phyloP scores from a whole-genome alignment of 768 basidiomycete species.

The Amanita thiersii region DNA sequence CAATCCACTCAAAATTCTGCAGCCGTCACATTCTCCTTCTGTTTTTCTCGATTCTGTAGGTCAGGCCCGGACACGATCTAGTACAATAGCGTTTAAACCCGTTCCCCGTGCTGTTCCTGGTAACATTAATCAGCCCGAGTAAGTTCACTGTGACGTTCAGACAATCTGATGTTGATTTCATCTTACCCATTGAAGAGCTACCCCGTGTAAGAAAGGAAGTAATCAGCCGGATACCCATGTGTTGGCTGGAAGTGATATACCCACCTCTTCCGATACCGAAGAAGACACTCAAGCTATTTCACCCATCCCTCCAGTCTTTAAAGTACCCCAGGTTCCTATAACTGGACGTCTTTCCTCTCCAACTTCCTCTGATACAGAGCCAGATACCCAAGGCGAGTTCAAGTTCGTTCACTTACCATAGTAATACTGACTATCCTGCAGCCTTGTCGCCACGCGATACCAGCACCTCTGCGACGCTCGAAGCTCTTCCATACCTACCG shows the following conservation, averaged over 20 bases:
- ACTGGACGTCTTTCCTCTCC: not conserved
- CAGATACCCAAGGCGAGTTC: constrained; percentile 12
- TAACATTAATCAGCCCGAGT: constrained; percentile 15
- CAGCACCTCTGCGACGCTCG: constrained; percentile 3
- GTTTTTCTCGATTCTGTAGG: constrained; percentile 11
- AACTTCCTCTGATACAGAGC: constrained; percentile 16
- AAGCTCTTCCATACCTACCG: constrained; percentile 1
- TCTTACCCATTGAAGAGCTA: too few relatives aligned
- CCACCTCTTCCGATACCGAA: constrained; percentile 28
- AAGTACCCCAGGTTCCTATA: constrained; percentile 11
- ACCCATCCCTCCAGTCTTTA: constrained; percentile 13
- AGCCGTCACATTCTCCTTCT: constrained; percentile 17
- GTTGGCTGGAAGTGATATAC: constrained; percentile 11
- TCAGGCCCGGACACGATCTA: not conserved
- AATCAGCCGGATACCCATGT: too few relatives aligned
- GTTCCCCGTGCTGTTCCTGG: constrained; percentile 9
- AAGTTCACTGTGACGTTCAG: not conserved
- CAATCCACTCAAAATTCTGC: constrained; percentile 10
- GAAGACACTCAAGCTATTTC: constrained; percentile 30
- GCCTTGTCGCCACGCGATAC: not conserved
- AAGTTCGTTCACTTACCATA: not conserved
- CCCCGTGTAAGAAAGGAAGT: too few relatives aligned
- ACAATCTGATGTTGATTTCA: too few relatives aligned
- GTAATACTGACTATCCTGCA: too few relatives aligned
- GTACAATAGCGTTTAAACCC: constrained; percentile 15